Base-by-base conservation (phyloP, 2,329 filamentous ascomycete species). In the Scedosporium aurantiacum region DNA sequence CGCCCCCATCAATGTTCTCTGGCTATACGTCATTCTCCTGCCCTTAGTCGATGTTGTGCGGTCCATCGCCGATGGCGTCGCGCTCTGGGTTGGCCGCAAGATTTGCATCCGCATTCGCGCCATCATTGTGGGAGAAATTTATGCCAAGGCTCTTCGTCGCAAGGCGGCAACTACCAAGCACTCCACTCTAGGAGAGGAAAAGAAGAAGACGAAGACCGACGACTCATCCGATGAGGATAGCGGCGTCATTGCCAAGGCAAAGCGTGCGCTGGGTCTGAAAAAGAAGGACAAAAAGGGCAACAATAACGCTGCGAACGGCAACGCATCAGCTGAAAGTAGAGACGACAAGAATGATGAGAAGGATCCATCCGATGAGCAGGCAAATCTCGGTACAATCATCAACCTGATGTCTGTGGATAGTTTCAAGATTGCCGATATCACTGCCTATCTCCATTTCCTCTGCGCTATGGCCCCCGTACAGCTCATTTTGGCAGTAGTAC, bases 321-420 rank as follows among this genome's bases (percentile, higher is more conserved):
- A 71, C 16, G 66, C 74, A 3, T 72, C 75, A 67, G 69, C 69
- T 23, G 69, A 67, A 54, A 71, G 69, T 41, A 71, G 71, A 32
- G 66, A 67, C n/a, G 60, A 68, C 45, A 75, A 76, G 62, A 70
- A 70, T 25, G 68, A 73, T 47, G 72, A 72, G 60, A 72, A 71
- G 60, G 72, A 76, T 60, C 67, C 67, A 2, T 70, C 76, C 18
- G 87, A 91, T 64, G 82, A 88, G 62, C 91, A 96, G 75, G 93
- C 91, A 45, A 97, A 94, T 64, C 82, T 95, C 58, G 94, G 95
- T 64, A 96, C 94, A n/a, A 97, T 99, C 69, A 99, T 99, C 78
- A 99, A 97, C 73, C 79, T 99, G 66, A 99, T 99, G 94, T 95
- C 94, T 10, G 95, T 99, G 47, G 95, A 99, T 77, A 97, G 93